phyloP scores from a whole-genome alignment of 2,329 filamentous ascomycete species.

The Neonectria neomacrospora region DNA sequence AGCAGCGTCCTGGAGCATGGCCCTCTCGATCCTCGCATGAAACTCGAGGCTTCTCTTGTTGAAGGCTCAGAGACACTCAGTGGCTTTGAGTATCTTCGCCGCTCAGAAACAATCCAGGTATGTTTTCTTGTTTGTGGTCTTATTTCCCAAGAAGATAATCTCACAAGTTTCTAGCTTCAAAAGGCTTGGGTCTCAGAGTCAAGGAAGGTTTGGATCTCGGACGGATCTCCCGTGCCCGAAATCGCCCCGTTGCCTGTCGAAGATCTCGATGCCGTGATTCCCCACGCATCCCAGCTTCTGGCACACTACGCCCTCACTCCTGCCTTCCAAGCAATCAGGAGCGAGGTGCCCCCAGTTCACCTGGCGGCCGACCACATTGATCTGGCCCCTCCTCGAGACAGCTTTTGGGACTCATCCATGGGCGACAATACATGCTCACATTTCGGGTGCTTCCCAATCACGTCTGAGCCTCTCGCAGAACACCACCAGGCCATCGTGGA shows the following conservation, averaged over 20 bases:
- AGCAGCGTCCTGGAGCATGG: constrained; percentile 32
- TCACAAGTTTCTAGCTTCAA: constrained; percentile 23
- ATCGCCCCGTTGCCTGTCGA: neutral
- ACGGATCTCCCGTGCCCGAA: constrained; percentile 1
- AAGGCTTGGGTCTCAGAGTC: constrained; percentile 24
- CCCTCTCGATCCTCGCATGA: constrained; percentile 13
- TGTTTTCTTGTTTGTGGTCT: neutral
- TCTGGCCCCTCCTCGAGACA: constrained; percentile 16
- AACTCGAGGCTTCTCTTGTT: neutral
- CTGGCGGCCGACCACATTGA: constrained; percentile 17
- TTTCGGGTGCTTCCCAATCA: constrained; percentile 28
- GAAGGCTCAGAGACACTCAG: constrained; percentile 25
- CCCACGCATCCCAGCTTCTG: constrained; percentile 23
- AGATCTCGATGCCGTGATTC: constrained; percentile 8
- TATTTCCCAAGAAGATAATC: neutral
- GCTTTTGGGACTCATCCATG: constrained; percentile 28
- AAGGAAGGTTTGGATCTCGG: constrained; percentile 13
- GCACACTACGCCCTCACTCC: constrained; percentile 8
- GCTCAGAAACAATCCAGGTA: constrained; percentile 30
- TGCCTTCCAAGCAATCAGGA: neutral
- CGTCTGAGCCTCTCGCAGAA: constrained; percentile 22
- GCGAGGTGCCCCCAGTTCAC: neutral
- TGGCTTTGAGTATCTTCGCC: constrained; percentile 32
- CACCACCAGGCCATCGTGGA: constrained; percentile 26
- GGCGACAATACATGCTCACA: constrained; percentile 15